Conservation (phyloP, 768 basidiomycete species). For the Gymnopilus dilepis region DNA sequence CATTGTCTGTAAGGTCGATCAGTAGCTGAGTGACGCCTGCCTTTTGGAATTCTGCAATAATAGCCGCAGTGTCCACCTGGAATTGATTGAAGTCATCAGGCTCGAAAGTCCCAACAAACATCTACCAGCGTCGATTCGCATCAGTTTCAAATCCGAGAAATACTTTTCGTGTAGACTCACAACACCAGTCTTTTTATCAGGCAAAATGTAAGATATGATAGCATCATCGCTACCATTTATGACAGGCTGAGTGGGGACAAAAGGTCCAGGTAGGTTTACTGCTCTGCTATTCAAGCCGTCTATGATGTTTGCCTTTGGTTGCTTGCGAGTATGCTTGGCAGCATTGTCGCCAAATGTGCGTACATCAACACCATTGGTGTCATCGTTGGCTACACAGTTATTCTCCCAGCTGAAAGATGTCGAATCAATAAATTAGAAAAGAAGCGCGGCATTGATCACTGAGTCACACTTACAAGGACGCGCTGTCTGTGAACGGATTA, state of each 20-base stretch:
- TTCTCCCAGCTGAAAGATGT: conserved; percentile 52
- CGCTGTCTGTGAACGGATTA: conserved; percentile 51
- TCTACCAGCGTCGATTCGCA: conserved; percentile 36
- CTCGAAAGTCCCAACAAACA: conserved; percentile 66
- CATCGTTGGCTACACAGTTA: conserved; percentile 58
- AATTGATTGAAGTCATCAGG: conserved; percentile 52
- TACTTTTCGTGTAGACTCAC: conserved; percentile 38
- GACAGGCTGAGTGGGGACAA: conserved; percentile 50
- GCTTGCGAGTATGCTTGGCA: conserved; percentile 25
- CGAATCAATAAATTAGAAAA: neutral
- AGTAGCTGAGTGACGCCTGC: conserved; percentile 56
- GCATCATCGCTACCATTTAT: conserved; percentile 53
- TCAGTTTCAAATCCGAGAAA: too few relatives aligned
- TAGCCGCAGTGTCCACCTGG: conserved; percentile 53
- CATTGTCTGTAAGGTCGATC: conserved; percentile 67
- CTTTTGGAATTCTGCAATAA: conserved; percentile 49
- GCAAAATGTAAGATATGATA: conserved; percentile 60
- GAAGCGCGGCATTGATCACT: too few relatives aligned
- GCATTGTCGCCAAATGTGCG: conserved; percentile 12
- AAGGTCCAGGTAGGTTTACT: conserved; percentile 51
- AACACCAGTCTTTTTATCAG: conserved; percentile 62
- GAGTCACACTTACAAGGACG: conserved; percentile 61
- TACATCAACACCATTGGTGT: conserved; percentile 27
- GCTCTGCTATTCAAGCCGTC: conserved; percentile 46
- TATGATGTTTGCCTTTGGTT: conserved; percentile 45